Percentiles rank a stretch among this genome's conserved stretches.
These are phyloP conservation scores for Leonotis leonurus DNA, from an alignment of 257 asterid genomes.

Conservation along the genomic window DNA sequence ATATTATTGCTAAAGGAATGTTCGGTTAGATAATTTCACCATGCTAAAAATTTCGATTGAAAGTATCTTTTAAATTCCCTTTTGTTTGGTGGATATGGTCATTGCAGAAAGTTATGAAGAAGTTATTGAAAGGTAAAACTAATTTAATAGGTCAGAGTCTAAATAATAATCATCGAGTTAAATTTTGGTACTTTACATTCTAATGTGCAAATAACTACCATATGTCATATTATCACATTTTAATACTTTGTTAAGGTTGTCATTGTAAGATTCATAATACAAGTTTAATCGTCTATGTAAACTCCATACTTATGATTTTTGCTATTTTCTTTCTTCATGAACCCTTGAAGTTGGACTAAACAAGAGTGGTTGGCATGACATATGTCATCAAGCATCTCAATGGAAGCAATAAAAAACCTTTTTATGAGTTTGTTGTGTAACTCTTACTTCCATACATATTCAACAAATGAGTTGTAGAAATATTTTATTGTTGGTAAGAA, in stretches of 20 bases:
- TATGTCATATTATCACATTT: not conserved
- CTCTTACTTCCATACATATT: constrained; percentile 3
- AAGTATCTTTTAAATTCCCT: not conserved
- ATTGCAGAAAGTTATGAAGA: constrained; percentile 63
- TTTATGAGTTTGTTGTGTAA: constrained; percentile 49
- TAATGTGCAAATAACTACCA: not conserved
- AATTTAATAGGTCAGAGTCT: constrained; percentile 87
- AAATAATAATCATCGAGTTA: constrained; percentile 85
- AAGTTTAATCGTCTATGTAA: not conserved
- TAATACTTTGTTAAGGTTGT: not conserved
- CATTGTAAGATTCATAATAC: not conserved
- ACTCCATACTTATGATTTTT: not conserved
- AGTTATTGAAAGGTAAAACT: constrained; percentile 56
- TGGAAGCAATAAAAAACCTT: constrained; percentile 49
- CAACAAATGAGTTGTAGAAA: not conserved
- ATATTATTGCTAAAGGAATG: too few species aligned
- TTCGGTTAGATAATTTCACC: too few species aligned
- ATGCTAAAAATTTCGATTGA: too few species aligned
- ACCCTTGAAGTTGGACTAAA: constrained; percentile 75
- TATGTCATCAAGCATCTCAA: constrained; percentile 62
- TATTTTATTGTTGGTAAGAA: not conserved
- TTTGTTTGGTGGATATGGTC: constrained; percentile 10
- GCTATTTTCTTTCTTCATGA: constrained; percentile 17
- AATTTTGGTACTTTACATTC: constrained; percentile 6
- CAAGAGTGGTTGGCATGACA: constrained; percentile 83